Base-by-base conservation (phyloP, 2,329 filamentous ascomycete species). In the Cladosporium sp. region DNA sequence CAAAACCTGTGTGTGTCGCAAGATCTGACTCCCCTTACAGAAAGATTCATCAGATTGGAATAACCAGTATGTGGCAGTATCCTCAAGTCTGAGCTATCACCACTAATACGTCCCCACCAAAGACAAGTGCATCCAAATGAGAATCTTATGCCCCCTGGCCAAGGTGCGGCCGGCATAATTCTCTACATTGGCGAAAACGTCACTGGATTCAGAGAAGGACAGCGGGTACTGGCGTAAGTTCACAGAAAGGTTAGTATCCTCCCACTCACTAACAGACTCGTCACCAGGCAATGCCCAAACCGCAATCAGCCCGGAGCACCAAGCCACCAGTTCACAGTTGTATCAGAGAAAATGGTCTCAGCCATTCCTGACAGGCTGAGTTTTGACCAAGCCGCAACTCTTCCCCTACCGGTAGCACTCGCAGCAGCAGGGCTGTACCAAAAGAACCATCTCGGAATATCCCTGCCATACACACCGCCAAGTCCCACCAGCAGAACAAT, bases 371-470 rank as follows among this genome's bases (percentile, higher is more conserved):
- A 61, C 41, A 63, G 60, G 4, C 54, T 74, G 18, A 61, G 67
- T 42, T 76, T 64, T 58, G 66, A 61, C 6, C 53, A 68, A 8
- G 74, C 67, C 28, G 58, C 66, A 18, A 72, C 75, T 14, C 66
- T 77, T 1, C 74, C 74, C 1, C 64, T 75, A 11, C 70, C 70
- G 19, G 63, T 75, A 49, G 70, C 70, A 16, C 75, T 74, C 2
- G 72, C 73, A n/a, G 63, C 70, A 16, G 62, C 64, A 10, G 70
- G 68, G 28, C 68, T 77, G 9, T 75, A 71, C 64, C 65, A 67
- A 54, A 58, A 59, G 41, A 56, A 54, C 11, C 61, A 67, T 33
- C 66, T 76, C 5, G 67, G 62, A 7, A 64, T 75, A 4, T 66
- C 70, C 0, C 59, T 66, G 31, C 72, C 74, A 1, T 66, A 60